phyloP scores from a whole-genome alignment of 2,329 filamentous ascomycete genomes.

The Pyrenophora graminea region DNA sequence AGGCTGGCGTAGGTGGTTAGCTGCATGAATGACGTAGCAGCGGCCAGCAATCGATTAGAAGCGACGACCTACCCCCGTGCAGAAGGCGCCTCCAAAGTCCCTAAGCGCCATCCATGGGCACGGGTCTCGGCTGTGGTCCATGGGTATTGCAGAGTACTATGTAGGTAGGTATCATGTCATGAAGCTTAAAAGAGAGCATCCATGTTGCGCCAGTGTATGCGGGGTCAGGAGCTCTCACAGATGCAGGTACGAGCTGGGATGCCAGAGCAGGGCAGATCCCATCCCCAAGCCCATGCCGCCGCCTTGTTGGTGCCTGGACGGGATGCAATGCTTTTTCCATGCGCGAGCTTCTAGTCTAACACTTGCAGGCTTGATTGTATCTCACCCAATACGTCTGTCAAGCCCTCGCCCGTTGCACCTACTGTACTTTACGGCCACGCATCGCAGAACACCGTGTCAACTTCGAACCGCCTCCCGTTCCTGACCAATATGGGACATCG shows the following conservation, averaged over 20 bases:
- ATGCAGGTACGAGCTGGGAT: conserved; percentile 20
- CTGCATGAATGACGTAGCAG: conserved; percentile 9
- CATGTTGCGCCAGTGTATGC: conserved; percentile 8
- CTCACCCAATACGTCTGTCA: too few relatives aligned
- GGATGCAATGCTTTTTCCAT: too few relatives aligned
- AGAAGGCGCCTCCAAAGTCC: conserved; percentile 97
- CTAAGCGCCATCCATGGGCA: conserved; percentile 85
- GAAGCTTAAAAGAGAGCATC: background rate
- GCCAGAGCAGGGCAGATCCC: conserved; percentile 7
- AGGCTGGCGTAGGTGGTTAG: background rate
- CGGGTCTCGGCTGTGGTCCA: background rate
- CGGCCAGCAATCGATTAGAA: conserved; percentile 12
- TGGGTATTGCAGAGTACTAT: conserved; percentile 3
- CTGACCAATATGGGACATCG: too few relatives aligned
- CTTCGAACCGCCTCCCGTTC: too few relatives aligned
- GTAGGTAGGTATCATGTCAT: conserved; percentile 1
- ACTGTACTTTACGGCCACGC: too few relatives aligned
- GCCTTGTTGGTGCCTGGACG: background rate
- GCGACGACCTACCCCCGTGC: conserved; percentile 77
- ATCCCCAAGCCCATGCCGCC: conserved; percentile 4
- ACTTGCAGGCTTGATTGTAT: too few relatives aligned
- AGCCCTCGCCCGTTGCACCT: too few relatives aligned
- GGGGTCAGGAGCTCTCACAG: conserved; percentile 10
- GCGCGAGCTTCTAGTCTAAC: too few relatives aligned
- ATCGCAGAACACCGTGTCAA: too few relatives aligned